These are phyloP conservation scores for Oryza brachyantha DNA, from an alignment of 176 grass and related monocot genomes.

Conservation along the genomic window DNA sequence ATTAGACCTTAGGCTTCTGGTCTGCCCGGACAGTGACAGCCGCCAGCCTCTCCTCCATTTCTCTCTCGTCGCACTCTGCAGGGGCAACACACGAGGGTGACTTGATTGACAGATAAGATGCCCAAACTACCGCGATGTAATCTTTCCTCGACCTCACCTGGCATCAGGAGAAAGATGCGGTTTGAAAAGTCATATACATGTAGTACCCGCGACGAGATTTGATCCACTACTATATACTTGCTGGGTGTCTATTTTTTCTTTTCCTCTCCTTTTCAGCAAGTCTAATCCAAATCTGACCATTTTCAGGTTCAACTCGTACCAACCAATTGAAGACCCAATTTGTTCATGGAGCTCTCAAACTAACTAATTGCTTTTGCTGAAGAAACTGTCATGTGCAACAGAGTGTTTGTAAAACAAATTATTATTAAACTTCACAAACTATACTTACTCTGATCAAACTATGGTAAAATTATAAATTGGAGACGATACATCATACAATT, in stretches of 20 bases:
- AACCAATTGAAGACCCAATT: background rate
- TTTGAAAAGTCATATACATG: background rate
- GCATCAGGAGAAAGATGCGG: background rate
- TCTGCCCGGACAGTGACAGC: background rate
- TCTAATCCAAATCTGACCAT: background rate
- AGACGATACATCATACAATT: too few relatives aligned
- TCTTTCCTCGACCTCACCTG: background rate
- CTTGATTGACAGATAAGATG: background rate
- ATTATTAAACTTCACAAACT: too few relatives aligned
- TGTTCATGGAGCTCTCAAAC: background rate
- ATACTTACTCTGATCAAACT: too few relatives aligned
- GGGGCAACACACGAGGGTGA: background rate
- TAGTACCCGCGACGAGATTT: too few relatives aligned
- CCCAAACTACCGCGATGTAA: background rate
- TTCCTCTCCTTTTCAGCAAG: background rate
- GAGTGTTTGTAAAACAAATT: too few relatives aligned
- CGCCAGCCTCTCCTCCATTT: background rate
- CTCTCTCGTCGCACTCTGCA: background rate
- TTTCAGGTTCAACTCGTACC: background rate
- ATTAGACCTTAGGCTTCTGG: too few relatives aligned
- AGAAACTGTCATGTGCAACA: too few relatives aligned
- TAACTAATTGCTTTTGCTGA: background rate
- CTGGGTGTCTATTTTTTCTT: too few relatives aligned
- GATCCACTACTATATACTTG: too few relatives aligned
- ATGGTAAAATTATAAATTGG: too few relatives aligned